Conservation (phyloP, 208 protist genomes). For the Wallacemonas sp. region DNA sequence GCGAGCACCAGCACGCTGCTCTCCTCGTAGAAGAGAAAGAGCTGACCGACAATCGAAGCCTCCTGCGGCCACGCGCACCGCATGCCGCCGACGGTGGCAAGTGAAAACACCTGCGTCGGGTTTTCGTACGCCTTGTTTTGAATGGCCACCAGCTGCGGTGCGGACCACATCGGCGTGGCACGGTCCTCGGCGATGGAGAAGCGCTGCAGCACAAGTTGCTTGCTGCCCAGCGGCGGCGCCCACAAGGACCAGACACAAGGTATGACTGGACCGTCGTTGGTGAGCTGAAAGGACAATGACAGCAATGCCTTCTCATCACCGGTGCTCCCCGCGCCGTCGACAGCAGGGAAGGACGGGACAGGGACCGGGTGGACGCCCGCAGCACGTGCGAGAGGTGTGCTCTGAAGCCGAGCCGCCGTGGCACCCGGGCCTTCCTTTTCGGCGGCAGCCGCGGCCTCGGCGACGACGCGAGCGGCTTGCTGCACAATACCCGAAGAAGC, state of each 20-base stretch:
- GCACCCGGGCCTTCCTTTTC: neutral
- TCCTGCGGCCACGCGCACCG: constrained; percentile 16
- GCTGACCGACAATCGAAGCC: constrained; percentile 21
- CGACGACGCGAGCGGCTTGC: constrained; percentile 11
- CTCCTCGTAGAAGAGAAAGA: constrained; percentile 47
- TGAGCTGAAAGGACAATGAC: constrained; percentile 34
- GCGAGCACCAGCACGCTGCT: constrained; percentile 36
- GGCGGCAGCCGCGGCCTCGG: neutral
- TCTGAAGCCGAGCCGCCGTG: constrained; percentile 12
- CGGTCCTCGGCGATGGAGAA: constrained; percentile 34
- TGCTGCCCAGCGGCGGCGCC: constrained; percentile 15
- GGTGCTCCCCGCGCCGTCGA: constrained; percentile 12
- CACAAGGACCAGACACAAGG: constrained; percentile 45
- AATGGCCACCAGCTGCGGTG: constrained; percentile 30
- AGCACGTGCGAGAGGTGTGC: constrained; percentile 12
- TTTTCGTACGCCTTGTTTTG: constrained; percentile 22
- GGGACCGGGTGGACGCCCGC: constrained; percentile 20
- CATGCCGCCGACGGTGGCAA: constrained; percentile 15
- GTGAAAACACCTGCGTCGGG: constrained; percentile 36
- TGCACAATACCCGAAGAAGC: constrained; percentile 13
- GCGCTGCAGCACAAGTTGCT: constrained; percentile 36
- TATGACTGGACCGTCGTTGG: constrained; percentile 31
- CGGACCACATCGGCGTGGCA: constrained; percentile 25
- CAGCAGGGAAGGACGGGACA: constrained; percentile 11
- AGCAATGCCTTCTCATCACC: constrained; percentile 18